phyloP scores from a whole-genome alignment of 495 filamentous ascomycete species.

The Hypomontagnella monticulosa region DNA sequence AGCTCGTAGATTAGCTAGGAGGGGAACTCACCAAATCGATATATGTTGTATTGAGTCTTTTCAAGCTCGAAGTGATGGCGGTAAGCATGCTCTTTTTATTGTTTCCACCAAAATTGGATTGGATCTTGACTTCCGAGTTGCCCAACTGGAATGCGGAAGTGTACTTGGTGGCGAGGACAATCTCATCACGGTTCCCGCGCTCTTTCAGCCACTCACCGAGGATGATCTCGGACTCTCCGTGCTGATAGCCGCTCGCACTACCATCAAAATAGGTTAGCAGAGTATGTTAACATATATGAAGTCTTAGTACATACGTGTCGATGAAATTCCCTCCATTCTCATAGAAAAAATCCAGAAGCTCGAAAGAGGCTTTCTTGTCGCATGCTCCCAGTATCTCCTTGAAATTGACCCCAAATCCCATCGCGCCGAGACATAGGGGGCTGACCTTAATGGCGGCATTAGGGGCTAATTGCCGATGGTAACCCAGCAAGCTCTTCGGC shows the following conservation, averaged over 20 bases:
- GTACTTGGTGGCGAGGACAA: constrained; percentile 71
- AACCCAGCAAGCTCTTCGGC: constrained; percentile 43
- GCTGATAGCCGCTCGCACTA: constrained; percentile 64
- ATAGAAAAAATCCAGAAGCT: constrained; percentile 66
- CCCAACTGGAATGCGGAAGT: constrained; percentile 36
- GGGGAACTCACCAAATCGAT: constrained; percentile 56
- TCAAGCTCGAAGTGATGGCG: constrained; percentile 57
- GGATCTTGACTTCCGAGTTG: constrained; percentile 46
- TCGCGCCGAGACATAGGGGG: constrained; percentile 63
- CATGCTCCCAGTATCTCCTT: constrained; percentile 57
- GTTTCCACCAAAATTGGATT: constrained; percentile 63
- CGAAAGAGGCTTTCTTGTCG: constrained; percentile 63
- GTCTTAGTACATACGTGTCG: constrained; percentile 53
- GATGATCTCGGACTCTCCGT: constrained; percentile 66
- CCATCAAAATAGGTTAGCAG: too few relatives aligned
- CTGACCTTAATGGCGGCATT: constrained; percentile 53
- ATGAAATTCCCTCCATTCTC: constrained; percentile 71
- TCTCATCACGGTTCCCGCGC: constrained; percentile 61
- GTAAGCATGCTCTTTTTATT: constrained; percentile 59
- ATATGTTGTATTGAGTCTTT: constrained; percentile 64
- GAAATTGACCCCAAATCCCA: constrained; percentile 63
- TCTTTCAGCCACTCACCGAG: constrained; percentile 71
- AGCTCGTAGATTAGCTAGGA: background rate
- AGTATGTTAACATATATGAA: too few relatives aligned
- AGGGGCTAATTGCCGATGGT: constrained; percentile 55